Conservation (phyloP, 2,329 filamentous ascomycete species). For the Cladosporium cucumerinum region DNA sequence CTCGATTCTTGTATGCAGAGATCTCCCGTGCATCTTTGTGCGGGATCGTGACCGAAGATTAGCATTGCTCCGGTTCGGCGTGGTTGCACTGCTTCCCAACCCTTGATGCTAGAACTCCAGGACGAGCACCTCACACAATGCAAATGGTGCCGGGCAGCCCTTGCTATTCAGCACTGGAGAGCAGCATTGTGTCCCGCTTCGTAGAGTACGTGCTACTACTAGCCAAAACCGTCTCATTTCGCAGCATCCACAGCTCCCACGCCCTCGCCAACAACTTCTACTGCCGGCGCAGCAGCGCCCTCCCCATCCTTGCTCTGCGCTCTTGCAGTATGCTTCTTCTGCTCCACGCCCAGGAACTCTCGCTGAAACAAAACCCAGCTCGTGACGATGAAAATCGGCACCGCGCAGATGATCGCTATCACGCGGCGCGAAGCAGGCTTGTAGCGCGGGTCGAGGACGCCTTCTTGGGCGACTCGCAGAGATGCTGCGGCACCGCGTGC, state of each 20-base stretch:
- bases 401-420: slow-evolving; percentile 25
- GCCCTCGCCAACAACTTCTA: slow-evolving; percentile 9
- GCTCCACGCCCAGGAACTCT: slow-evolving; percentile 29
- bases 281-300: not conserved
- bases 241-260: not conserved
- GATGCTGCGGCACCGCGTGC: slow-evolving; percentile 26
- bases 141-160: not conserved
- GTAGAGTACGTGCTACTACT: not conserved
- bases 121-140: too few relatives aligned
- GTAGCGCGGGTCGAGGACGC: slow-evolving; percentile 30
- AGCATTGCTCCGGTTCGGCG: not conserved
- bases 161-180: not conserved
- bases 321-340: slow-evolving; percentile 21
- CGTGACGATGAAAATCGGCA: slow-evolving; percentile 29
- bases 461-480: slow-evolving; percentile 23
- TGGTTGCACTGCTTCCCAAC: not conserved
- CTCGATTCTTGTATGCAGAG: not conserved
- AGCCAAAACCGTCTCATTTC: not conserved
- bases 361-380: slow-evolving; percentile 30
- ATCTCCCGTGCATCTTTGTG: not conserved
- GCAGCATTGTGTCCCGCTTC: not conserved
- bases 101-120: too few relatives aligned
- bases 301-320: not conserved
- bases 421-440: slow-evolving; percentile 23
- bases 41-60: not conserved